phyloP scores from a whole-genome alignment of 257 asterid genomes.

The Rhazya stricta region DNA sequence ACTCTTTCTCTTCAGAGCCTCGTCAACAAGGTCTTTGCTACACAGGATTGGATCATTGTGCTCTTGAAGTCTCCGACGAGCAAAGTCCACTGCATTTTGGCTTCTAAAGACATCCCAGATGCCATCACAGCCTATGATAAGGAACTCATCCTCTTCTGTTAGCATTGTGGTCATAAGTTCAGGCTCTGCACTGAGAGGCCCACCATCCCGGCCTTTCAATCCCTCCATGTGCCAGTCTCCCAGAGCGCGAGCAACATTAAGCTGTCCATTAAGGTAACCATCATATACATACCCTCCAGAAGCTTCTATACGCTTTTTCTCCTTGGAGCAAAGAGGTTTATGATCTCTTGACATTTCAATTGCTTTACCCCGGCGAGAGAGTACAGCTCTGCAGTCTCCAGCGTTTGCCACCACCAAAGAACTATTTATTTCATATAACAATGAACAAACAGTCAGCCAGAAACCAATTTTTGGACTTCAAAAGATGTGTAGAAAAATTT shows the following conservation, averaged over 20 bases:
- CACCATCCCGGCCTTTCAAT: conserved; percentile 55
- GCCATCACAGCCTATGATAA: conserved; percentile 89
- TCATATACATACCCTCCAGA: conserved; percentile 84
- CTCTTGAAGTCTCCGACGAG: conserved; percentile 82
- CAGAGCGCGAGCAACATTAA: conserved; percentile 87
- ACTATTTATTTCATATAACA: conserved; percentile 44
- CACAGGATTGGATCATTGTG: conserved; percentile 82
- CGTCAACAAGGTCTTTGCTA: conserved; percentile 75
- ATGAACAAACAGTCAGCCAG: background rate
- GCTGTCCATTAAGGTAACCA: conserved; percentile 91
- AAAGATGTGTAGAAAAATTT: background rate
- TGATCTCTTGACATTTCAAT: conserved; percentile 97
- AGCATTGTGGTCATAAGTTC: conserved; percentile 70
- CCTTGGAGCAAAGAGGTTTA: conserved; percentile 59
- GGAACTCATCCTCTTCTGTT: conserved; percentile 84
- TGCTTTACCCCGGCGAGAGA: conserved; percentile 88
- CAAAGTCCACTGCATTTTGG: conserved; percentile 95
- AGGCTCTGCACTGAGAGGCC: conserved; percentile 97
- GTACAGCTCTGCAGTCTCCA: conserved; percentile 97
- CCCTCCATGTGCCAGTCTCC: conserved; percentile 99
- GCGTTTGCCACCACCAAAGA: conserved; percentile 93
- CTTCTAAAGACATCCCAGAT: conserved; percentile 93
- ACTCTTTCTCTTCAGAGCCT: conserved; percentile 85
- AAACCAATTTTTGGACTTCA: background rate
- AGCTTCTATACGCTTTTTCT: conserved; percentile 76